Evolutionary conservation across 2,329 filamentous ascomycete species (phyloP).

Genomic region (Trichoderma sp.): DNA sequence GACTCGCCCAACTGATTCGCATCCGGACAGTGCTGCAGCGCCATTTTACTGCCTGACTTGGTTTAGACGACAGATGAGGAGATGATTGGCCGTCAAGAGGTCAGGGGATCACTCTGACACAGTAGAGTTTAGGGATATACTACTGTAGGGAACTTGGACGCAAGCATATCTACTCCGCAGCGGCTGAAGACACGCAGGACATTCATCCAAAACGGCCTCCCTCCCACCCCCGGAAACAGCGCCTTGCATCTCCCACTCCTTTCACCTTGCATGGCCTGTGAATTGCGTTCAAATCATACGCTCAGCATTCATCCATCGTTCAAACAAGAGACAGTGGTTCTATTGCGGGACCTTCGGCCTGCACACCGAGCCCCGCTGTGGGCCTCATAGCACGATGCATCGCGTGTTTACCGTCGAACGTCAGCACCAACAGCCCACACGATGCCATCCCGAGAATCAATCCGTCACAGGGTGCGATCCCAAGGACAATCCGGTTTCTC

Average conservation of each 20-base stretch:
- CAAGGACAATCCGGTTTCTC: not conserved
- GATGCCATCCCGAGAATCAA: not conserved
- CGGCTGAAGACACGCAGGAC: not conserved
- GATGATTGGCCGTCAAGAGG: not conserved
- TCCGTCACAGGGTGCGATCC: not conserved
- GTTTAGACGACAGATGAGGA: not conserved
- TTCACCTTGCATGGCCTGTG: not conserved
- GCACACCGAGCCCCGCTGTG: slow-evolving; percentile 15
- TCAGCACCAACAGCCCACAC: not conserved
- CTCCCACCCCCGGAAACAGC: not conserved
- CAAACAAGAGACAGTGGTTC: not conserved
- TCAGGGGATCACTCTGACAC: not conserved
- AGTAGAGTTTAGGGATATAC: too few relatives aligned
- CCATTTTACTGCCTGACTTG: slow-evolving; percentile 3
- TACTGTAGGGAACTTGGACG: not conserved
- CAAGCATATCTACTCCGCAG: not conserved
- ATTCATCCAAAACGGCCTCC: not conserved
- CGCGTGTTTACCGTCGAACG: slow-evolving; percentile 9
- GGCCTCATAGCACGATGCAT: slow-evolving; percentile 13
- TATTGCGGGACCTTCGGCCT: slow-evolving; percentile 9
- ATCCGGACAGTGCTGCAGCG: slow-evolving; percentile 3
- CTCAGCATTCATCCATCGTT: not conserved
- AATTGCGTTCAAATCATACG: not conserved
- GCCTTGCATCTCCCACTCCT: not conserved
- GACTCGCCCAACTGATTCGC: not conserved